A percentile compares a stretch with the other conserved stretches of the same genome.
Conservation (phyloP, 139 green algal genomes). For the Bryopsis sp. region DNA sequence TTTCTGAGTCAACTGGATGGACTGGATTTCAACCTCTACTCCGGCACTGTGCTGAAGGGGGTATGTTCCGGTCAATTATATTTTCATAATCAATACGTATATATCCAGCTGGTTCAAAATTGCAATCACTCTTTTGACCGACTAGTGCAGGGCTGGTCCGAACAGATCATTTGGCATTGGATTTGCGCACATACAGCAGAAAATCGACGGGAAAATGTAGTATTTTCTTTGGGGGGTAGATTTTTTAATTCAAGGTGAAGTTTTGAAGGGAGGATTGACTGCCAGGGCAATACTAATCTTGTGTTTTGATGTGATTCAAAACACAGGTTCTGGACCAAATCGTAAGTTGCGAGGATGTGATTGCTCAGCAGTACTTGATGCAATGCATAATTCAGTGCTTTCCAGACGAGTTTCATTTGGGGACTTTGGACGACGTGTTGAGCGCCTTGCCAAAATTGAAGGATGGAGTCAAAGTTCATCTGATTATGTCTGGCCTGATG, state of each 20-base stretch:
- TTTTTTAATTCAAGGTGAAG: too few relatives aligned
- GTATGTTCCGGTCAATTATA: not conserved
- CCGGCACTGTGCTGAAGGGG: not conserved
- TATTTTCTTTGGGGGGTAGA: conserved; percentile 20
- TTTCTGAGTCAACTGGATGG: conserved; percentile 91
- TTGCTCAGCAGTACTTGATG: conserved; percentile 99
- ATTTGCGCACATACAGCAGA: not conserved
- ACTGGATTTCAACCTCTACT: conserved; percentile 81
- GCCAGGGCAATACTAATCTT: too few relatives aligned
- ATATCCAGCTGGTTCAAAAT: too few relatives aligned
- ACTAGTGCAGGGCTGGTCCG: not conserved
- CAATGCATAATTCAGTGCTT: conserved; percentile 73
- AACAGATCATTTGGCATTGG: not conserved
- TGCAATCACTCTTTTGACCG: too few relatives aligned
- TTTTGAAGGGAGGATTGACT: too few relatives aligned
- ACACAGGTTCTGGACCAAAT: conserved; percentile 61
- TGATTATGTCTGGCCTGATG: conserved; percentile 62
- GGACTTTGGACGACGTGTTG: conserved; percentile 77
- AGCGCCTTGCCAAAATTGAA: conserved; percentile 76
- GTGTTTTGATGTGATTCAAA: too few relatives aligned
- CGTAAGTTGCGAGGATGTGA: conserved; percentile 87
- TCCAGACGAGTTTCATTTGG: conserved; percentile 92
- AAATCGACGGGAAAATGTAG: not conserved
- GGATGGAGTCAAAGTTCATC: conserved; percentile 61
- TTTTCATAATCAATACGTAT: not conserved